Conservation (phyloP, 768 basidiomycete genomes). For the Suillus brevipes region DNA sequence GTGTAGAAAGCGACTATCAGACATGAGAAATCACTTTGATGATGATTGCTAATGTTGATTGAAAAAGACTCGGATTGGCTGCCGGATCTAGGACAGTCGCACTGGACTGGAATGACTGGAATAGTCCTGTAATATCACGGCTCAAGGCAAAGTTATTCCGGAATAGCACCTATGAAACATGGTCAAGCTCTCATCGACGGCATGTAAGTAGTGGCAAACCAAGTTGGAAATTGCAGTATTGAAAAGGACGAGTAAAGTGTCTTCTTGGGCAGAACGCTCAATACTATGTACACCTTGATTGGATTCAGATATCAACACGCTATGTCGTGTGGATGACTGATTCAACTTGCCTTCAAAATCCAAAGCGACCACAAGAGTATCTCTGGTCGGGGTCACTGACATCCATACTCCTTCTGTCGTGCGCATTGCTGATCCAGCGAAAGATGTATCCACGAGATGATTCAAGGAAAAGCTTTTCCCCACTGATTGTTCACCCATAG, state of each 20-base stretch:
- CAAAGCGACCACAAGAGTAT: slow-evolving; percentile 54
- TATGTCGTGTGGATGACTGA: slow-evolving; percentile 5
- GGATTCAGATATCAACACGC: neutral
- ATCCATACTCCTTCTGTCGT: slow-evolving; percentile 71
- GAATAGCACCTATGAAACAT: slow-evolving; percentile 51
- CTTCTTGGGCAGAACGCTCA: slow-evolving; percentile 63
- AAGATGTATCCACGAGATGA: slow-evolving; percentile 63
- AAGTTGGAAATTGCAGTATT: slow-evolving; percentile 67
- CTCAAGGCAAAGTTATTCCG: slow-evolving; percentile 66
- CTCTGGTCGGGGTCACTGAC: slow-evolving; percentile 61
- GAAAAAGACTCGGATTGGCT: slow-evolving; percentile 58
- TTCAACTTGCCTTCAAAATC: slow-evolving; percentile 58
- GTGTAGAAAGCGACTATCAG: neutral
- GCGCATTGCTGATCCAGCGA: slow-evolving; percentile 64
- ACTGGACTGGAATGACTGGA: slow-evolving; percentile 63
- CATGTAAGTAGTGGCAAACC: slow-evolving; percentile 30
- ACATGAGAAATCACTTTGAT: slow-evolving; percentile 47
- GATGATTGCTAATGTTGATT: slow-evolving; percentile 58
- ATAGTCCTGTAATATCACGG: slow-evolving; percentile 61
- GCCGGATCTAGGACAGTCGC: slow-evolving; percentile 58
- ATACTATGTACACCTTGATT: slow-evolving; percentile 57
- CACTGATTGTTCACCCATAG: slow-evolving; percentile 70
- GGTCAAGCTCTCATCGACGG: neutral
- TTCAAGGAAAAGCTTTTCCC: slow-evolving; percentile 62
- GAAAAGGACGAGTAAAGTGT: slow-evolving; percentile 61